phyloP scores from a whole-genome alignment of 148 eudicot genomes.

The Heliamphora exappendiculata region DNA sequence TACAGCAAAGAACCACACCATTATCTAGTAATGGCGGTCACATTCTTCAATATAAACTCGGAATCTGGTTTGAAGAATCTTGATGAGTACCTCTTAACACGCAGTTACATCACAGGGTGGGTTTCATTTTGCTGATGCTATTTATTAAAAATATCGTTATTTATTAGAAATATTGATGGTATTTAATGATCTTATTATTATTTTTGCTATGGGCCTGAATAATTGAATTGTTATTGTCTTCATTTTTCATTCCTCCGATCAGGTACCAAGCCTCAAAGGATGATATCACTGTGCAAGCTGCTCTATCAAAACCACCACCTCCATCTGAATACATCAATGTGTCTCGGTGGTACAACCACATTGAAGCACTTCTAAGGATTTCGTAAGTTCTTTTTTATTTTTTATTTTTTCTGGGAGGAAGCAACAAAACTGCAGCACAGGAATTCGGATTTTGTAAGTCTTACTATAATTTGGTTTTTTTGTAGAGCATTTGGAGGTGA shows the following conservation, averaged over 20 bases:
- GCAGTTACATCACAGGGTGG: slow-evolving; percentile 89
- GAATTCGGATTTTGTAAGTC: no score
- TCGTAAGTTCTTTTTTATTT: slow-evolving; percentile 81
- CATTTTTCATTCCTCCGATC: slow-evolving; percentile 4
- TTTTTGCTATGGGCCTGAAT: neutral
- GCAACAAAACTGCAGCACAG: no score
- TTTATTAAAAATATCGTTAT: neutral
- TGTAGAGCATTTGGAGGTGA: neutral
- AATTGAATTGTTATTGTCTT: neutral
- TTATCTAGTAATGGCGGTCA: slow-evolving; percentile 53
- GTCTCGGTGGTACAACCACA: slow-evolving; percentile 81
- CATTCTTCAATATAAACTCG: slow-evolving; percentile 47
- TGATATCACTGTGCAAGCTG: slow-evolving; percentile 65
- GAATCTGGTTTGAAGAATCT: slow-evolving; percentile 83
- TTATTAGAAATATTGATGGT: neutral
- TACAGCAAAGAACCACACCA: slow-evolving; percentile 4
- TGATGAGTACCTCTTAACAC: slow-evolving; percentile 66
- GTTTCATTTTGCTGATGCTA: slow-evolving; percentile 3
- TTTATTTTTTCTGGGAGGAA: no score
- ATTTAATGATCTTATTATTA: neutral
- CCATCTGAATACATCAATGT: slow-evolving; percentile 64
- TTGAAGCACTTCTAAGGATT: slow-evolving; percentile 82
- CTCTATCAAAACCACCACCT: slow-evolving; percentile 56
- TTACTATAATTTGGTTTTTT: no score
- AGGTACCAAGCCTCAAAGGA: slow-evolving; percentile 95